phyloP scores from a whole-genome alignment of 176 grass and related monocot species.

The Eragrostis curvula region DNA sequence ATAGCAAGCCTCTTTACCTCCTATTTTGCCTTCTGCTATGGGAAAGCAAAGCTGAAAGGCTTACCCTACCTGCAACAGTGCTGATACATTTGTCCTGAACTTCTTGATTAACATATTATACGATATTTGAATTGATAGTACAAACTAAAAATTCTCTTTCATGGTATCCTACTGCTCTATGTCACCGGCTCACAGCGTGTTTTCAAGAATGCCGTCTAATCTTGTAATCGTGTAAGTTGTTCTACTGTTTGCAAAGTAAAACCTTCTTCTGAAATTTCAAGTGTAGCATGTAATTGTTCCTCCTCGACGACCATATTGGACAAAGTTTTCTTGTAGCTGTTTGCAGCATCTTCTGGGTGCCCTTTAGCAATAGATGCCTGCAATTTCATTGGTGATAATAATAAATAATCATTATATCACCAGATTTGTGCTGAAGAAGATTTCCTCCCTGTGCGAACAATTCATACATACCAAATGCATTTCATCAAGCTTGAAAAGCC shows the following conservation, averaged over 20 bases:
- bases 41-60: no score
- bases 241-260: constrained; percentile 53
- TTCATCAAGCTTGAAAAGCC: constrained; percentile 52
- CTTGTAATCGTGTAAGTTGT: constrained; percentile 33
- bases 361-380: constrained; percentile 77
- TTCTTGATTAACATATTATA: no score
- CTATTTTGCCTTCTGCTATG: no score
- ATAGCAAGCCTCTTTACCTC: no score
- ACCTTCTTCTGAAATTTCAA: constrained; percentile 47
- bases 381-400: constrained; percentile 34
- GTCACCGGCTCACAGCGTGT: background rate
- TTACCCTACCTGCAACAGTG: no score
- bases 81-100: no score
- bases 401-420: background rate
- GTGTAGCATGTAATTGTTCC: constrained; percentile 14
- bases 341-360: constrained; percentile 54
- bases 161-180: background rate
- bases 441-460: background rate
- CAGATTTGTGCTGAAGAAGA: background rate
- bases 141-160: no score
- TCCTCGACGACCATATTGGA: constrained; percentile 36
- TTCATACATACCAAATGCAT: constrained; percentile 44
- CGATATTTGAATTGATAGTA: no score
- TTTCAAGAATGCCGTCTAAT: background rate
- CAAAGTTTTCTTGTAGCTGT: constrained; percentile 43